Percentiles rank a stretch among this genome's conserved stretches.
phyloP scores from a whole-genome alignment of 345 rosid species.

The Populus simonii region DNA sequence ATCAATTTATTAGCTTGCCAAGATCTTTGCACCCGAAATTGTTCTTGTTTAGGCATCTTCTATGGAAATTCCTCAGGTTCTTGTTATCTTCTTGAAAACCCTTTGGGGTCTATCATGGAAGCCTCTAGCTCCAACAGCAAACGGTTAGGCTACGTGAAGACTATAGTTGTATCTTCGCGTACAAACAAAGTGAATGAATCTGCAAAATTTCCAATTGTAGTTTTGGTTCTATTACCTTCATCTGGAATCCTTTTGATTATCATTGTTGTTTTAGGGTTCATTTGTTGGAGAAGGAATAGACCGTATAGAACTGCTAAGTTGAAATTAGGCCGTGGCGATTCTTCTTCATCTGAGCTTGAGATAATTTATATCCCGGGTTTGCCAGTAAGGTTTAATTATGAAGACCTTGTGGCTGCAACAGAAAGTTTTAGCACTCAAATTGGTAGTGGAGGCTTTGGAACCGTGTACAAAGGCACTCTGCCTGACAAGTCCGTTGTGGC shows the following conservation, averaged over 20 bases:
- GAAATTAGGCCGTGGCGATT: conserved; percentile 11
- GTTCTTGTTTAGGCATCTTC: conserved; percentile 74
- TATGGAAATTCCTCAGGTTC: conserved; percentile 58
- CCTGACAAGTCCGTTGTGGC: conserved; percentile 21
- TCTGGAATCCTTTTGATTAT: conserved; percentile 36
- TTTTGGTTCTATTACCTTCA: conserved; percentile 55
- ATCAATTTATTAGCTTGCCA: conserved; percentile 49
- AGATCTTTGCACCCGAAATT: conserved; percentile 50
- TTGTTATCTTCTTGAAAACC: conserved; percentile 50
- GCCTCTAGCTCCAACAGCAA: conserved; percentile 22
- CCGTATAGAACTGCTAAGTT: conserved; percentile 19
- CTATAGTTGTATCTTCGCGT: conserved; percentile 26
- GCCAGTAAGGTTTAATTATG: conserved; percentile 19
- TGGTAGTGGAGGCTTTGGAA: conserved; percentile 22
- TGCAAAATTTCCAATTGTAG: conserved; percentile 3
- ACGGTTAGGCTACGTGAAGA: conserved; percentile 50
- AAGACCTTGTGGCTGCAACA: conserved; percentile 20
- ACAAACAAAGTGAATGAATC: too few relatives aligned
- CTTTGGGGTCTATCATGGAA: conserved; percentile 60
- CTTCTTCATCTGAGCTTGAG: conserved; percentile 59
- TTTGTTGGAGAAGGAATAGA: conserved; percentile 23
- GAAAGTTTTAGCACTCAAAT: conserved; percentile 17
- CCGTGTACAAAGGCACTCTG: conserved; percentile 1
- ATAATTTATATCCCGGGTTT: conserved; percentile 56
- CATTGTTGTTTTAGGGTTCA: conserved; percentile 36